These are phyloP conservation scores for Juncus inflexus DNA, from an alignment of 176 grass and related monocot genomes.

Conservation along the genomic window DNA sequence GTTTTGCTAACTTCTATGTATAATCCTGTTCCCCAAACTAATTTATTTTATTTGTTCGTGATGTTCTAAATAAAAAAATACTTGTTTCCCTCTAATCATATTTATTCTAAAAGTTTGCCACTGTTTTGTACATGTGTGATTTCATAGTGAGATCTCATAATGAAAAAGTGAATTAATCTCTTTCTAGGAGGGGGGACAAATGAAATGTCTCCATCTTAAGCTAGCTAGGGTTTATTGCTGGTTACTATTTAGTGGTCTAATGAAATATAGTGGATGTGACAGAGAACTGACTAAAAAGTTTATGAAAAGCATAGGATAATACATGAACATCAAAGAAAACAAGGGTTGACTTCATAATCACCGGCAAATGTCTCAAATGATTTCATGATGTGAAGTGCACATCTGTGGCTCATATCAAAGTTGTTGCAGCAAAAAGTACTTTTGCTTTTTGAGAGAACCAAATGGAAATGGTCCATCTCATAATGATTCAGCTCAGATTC, in stretches of 20 bases:
- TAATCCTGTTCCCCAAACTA: too few species aligned
- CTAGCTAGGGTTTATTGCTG: not conserved
- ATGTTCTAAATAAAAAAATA: too few species aligned
- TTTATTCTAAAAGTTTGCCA: too few species aligned
- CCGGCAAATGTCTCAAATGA: not conserved
- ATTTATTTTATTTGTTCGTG: too few species aligned
- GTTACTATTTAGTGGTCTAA: not conserved
- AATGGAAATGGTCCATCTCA: not conserved
- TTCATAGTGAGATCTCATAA: too few species aligned
- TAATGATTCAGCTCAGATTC: not conserved
- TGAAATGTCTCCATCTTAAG: not conserved
- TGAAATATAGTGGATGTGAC: not conserved
- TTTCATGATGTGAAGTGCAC: not conserved
- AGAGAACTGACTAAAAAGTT: too few species aligned
- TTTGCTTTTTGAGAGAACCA: conserved; percentile 3
- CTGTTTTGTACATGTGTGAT: too few species aligned
- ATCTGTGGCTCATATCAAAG: conserved; percentile 1
- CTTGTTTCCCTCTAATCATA: too few species aligned
- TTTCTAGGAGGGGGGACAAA: not conserved
- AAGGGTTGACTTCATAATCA: conserved; percentile 22
- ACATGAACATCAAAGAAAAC: not conserved
- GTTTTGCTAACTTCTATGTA: too few species aligned
- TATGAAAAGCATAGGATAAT: not conserved
- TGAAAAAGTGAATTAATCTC: too few species aligned
- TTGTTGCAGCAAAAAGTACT: not conserved